Conservation (phyloP, 345 rosid species). For the Linum lewisii region DNA sequence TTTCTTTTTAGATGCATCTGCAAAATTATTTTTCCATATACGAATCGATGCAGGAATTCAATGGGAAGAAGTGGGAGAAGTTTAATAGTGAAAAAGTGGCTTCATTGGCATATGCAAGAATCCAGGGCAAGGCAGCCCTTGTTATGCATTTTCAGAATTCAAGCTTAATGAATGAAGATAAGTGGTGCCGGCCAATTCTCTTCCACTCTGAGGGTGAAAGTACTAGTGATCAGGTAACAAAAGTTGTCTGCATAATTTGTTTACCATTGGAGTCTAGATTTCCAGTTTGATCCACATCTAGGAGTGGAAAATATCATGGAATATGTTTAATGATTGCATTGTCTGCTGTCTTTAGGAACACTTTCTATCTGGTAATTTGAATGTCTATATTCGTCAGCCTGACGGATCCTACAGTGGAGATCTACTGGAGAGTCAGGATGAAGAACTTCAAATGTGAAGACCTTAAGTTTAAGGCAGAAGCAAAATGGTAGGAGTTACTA, state of each 20-base stretch:
- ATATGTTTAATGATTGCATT: no score
- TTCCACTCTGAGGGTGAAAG: constrained; percentile 60
- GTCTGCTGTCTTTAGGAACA: constrained; percentile 37
- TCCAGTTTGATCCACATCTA: no score
- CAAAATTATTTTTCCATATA: neutral
- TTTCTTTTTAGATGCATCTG: neutral
- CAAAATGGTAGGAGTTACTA: constrained; percentile 36
- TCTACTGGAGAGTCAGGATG: constrained; percentile 42
- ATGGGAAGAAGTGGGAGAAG: constrained; percentile 92
- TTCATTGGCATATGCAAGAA: constrained; percentile 78
- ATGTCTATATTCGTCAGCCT: constrained; percentile 52
- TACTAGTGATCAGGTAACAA: constrained; percentile 47
- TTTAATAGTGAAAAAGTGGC: constrained; percentile 96
- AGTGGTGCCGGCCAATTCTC: constrained; percentile 66
- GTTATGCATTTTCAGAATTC: constrained; percentile 85
- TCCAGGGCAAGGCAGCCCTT: constrained; percentile 90
- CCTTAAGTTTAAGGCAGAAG: constrained; percentile 15
- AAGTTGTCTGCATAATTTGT: no score
- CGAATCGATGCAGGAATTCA: constrained; percentile 51
- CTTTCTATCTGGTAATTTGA: constrained; percentile 55
- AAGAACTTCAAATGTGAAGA: constrained; percentile 25
- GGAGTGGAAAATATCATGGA: no score
- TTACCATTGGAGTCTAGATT: no score
- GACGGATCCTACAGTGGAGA: constrained; percentile 74
- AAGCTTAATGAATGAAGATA: constrained; percentile 76